Base-by-base conservation (phyloP, 441 rosid genomes). In the Gossypium schwendimanii region DNA sequence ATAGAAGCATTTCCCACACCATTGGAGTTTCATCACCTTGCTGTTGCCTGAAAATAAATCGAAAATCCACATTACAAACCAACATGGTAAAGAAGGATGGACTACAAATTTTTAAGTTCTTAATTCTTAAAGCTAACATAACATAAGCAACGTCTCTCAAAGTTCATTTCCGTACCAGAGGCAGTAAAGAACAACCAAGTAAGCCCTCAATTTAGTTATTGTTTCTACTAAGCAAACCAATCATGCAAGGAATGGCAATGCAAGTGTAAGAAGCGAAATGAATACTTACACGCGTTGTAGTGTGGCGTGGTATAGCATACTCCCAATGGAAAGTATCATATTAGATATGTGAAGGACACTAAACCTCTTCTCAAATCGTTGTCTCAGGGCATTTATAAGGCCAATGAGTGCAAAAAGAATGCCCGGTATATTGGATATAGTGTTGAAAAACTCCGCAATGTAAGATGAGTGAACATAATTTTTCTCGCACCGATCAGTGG, bases 1-100 rank as follows among this genome's bases (percentile, higher is more conserved):
- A 94, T 39, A 94, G 88, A 68, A 94, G 97, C 87, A 94, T 86
- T 81, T 91, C 98, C 98, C 98, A 90, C 41, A 91, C 96, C 97
- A 90, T 90, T 1, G 97, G 96, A 1, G 97, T 91, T 76, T 90
- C 97, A 82, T 92, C 97, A 69, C 97, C 88, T 78, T 89, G 97
- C 82, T 89, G 98, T 79, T 91, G 97, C 89, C 98, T 92, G 90
- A 12, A 70, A 75, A 73, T 10, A 24, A 45, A 64, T 55, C 4
- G 2, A 49, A 45, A 28, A 18, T 18, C 18, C 59, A 55, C 73
- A 70, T 55, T 28, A 26, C 8, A 20, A 33, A 53, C 61, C 36
- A 69, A 45, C 62, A 5, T 10, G 54, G 24, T 3, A 59, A 60
- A 60, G 1, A 21, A 24, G 17, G 23, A 26, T 10, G 52, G 21